phyloP scores from a whole-genome alignment of 2,329 filamentous ascomycete species.

The Piedraia hortae region DNA sequence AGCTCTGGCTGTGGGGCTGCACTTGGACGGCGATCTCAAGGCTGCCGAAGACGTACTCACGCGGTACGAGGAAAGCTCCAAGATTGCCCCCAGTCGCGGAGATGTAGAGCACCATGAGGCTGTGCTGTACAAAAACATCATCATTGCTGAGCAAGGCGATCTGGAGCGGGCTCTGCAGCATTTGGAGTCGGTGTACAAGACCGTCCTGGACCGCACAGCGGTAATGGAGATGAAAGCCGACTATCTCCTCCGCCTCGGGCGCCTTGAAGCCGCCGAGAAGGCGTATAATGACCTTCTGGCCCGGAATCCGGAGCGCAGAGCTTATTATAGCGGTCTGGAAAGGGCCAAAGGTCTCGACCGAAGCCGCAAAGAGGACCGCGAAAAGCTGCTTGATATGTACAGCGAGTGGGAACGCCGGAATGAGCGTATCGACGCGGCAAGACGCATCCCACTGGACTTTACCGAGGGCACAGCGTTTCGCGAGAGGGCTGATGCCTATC shows the following conservation, averaged over 20 bases:
- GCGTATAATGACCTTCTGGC: constrained; percentile 61
- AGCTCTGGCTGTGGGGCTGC: constrained; percentile 77
- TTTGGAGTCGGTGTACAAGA: constrained; percentile 47
- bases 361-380: constrained; percentile 33
- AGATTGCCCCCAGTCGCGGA: constrained; percentile 43
- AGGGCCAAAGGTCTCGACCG: constrained; percentile 35
- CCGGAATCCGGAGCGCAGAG: constrained; percentile 64
- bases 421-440: constrained; percentile 59
- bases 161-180: constrained; percentile 63
- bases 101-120: constrained; percentile 90
- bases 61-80: constrained; percentile 81
- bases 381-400: constrained; percentile 51
- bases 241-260: constrained; percentile 52
- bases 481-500: constrained; percentile 47
- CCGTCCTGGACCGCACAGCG: constrained; percentile 56
- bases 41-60: constrained; percentile 78
- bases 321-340: constrained; percentile 59
- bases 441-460: constrained; percentile 72
- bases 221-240: constrained; percentile 65
- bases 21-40: constrained; percentile 57
- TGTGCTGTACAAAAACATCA: constrained; percentile 74
- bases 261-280: constrained; percentile 51
- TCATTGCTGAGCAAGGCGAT: constrained; percentile 78
- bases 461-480: constrained; percentile 58
- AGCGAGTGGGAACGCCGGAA: constrained; percentile 57